Base-by-base conservation (phyloP, 331 rosid species). In the Rosa hybrid region DNA sequence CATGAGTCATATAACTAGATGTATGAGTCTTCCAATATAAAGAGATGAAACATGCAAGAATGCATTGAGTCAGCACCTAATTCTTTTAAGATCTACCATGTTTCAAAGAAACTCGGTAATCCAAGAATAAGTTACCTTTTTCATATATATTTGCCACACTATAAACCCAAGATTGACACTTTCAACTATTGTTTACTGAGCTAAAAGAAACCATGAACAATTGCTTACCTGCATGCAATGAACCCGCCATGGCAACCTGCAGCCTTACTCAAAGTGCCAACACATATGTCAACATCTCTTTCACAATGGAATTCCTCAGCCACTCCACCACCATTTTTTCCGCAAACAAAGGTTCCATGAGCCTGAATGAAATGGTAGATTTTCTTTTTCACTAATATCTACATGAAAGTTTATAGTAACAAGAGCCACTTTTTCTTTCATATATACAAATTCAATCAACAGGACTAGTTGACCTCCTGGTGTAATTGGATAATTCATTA, bases 211-310 rank as follows among this genome's bases (percentile, higher is more conserved):
- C 73, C 69, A 65, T 68, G 60, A 57, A 77, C 4, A 46, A 46
- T 75, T 87, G 85, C 56, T 77, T 87, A 87, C 98, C 99, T 95
- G 99, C 99, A 93, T 49, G 99, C 98, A 57, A 95, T 91, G 80
- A 95, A 95, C 83, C 99, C 99, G 48, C 99, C 99, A 85, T 89
- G 97, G 81, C 99, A 95, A 68, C 97, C 99, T 1, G 92, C 98
- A 83, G 97, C 98, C 83, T 93, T 95, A 83, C 99, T 96, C 71
- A 93, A 89, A 64, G 99, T 91, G 73, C 99, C 97, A 80, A 93
- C 84, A 80, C 96, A 96, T 71, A 93, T 87, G 85, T 96, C 99
- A 57, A 96, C 91, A 68, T 93, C 94, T 71, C 75, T 88, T 85
- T 96, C 98, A 84, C 99, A 96, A 68, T 93, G 80, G 79, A 87